phyloP scores from a whole-genome alignment of 2,329 filamentous ascomycete genomes.

The Endoconidiophora laricicola region DNA sequence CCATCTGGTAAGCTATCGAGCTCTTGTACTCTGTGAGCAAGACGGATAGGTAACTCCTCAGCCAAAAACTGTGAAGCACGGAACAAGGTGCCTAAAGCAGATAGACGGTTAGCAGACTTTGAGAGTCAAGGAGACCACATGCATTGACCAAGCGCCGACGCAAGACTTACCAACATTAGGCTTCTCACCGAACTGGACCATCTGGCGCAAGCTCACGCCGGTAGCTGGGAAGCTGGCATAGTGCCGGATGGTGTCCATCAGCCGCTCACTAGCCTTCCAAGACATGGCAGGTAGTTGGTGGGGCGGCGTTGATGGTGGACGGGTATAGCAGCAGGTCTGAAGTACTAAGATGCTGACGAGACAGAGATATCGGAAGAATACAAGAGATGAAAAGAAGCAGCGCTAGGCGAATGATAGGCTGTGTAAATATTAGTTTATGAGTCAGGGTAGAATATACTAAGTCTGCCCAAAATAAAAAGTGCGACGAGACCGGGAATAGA shows the following conservation, averaged over 20 bases:
- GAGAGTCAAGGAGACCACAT: not conserved
- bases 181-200: slow-evolving; percentile 96
- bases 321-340: not conserved
- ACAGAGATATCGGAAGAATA: not conserved
- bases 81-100: slow-evolving; percentile 65
- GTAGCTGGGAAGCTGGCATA: slow-evolving; percentile 96
- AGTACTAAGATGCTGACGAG: not conserved
- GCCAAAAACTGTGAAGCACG: slow-evolving; percentile 95
- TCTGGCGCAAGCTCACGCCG: slow-evolving; percentile 88
- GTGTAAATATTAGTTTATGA: not conserved
- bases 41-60: slow-evolving; percentile 90
- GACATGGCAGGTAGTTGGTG: slow-evolving; percentile 45
- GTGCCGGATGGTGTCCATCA: slow-evolving; percentile 96
- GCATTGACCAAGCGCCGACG: not conserved
- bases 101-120: slow-evolving; percentile 1
- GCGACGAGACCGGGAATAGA: not conserved
- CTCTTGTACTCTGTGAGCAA: slow-evolving; percentile 93
- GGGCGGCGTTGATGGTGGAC: not conserved
- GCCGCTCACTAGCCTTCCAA: slow-evolving; percentile 76
- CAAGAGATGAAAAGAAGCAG: not conserved
- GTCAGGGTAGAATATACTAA: too few relatives aligned
- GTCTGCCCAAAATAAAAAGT: too few relatives aligned
- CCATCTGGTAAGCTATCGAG: slow-evolving; percentile 84
- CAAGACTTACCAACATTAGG: slow-evolving; percentile 63
- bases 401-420: too few relatives aligned